Conservation (phyloP, 208 protist species). For the Herpetomonas samuelpessoai region DNA sequence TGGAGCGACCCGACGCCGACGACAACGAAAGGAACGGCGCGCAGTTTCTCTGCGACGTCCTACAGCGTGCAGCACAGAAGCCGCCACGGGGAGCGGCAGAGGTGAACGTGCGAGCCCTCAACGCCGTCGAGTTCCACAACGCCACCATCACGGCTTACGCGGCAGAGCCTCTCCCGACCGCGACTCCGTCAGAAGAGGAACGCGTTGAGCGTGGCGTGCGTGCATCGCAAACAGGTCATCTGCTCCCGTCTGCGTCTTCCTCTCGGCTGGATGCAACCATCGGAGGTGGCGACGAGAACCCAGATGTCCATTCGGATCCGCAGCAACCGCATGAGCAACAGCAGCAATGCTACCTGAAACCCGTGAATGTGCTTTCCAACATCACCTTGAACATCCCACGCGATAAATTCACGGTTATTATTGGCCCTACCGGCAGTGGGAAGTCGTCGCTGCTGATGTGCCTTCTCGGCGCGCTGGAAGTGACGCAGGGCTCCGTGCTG, state of each 20-base stretch:
- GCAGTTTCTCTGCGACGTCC: too few relatives aligned
- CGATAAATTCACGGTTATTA: conserved; percentile 56
- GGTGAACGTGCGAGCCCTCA: conserved; percentile 13
- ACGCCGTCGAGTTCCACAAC: conserved; percentile 39
- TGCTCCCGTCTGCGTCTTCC: neutral
- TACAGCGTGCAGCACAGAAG: too few relatives aligned
- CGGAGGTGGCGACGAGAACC: too few relatives aligned
- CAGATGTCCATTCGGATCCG: too few relatives aligned
- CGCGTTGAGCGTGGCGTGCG: conserved; percentile 24
- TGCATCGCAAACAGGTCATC: too few relatives aligned
- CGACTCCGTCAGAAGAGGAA: conserved; percentile 16
- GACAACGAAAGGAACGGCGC: conserved; percentile 23
- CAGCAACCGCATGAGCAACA: conserved; percentile 1
- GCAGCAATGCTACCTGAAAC: conserved; percentile 27
- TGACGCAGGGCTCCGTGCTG: conserved; percentile 27
- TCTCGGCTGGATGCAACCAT: too few relatives aligned
- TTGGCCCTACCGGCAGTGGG: conserved; percentile 71
- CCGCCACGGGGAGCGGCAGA: too few relatives aligned
- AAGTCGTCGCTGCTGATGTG: conserved; percentile 58
- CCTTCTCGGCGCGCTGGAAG: conserved; percentile 33
- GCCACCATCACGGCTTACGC: conserved; percentile 49
- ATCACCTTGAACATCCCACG: conserved; percentile 36
- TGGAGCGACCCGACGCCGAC: conserved; percentile 49
- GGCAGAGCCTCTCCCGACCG: conserved; percentile 49
- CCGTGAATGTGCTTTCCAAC: conserved; percentile 30